Base-by-base conservation (phyloP, 2,329 filamentous ascomycete genomes). In the Xylaria sp. region DNA sequence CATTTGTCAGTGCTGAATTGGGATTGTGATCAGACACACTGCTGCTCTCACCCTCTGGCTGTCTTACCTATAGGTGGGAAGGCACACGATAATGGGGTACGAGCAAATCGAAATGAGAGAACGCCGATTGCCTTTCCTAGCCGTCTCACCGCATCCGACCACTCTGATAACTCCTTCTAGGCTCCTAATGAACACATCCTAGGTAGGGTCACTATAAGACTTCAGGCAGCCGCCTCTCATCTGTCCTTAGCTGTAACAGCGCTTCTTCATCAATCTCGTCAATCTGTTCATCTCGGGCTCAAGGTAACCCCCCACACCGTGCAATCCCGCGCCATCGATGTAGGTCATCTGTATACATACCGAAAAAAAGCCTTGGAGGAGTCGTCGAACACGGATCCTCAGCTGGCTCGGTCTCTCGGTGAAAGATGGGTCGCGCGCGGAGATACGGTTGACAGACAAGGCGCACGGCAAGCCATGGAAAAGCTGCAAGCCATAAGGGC, bases 401-500 rank as follows among this genome's bases (percentile, higher is more conserved):
- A 42, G 57, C 49, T 44, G 35, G 16, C 30, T 52, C 47, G 34
- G 13, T 49, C 30, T 16, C 53, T 57, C 48, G 42, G 50, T 54
- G 57, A 57, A 59, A 56, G 44, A 55, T 48, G 47, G 23, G 23
- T 30, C 23, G 16, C 23, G 51, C 57, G 53, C 37, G 18, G 44
- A 55, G 53, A 46, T 13, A 39, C 44, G 46, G 37, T 30, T 37
- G 52, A 54, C 54, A 30, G 52, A 54, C 54, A 30, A 58, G 60
- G 18, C 48, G 13, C 13, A 13, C 18, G 48, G 30, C 59, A 59
- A 62, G 54, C 60, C 54, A 59, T 54, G 30, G 35, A 48, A 48
- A 16, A 54, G 42, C 53, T 55, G 23, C 52, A 42, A 59, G 52
- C 51, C 52, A 61, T 59, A 47, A 34, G 9, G n/a, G n/a, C 23